These are phyloP conservation scores for Dianthus caryophyllus DNA, from an alignment of 148 eudicot genomes.

Conservation along the genomic window DNA sequence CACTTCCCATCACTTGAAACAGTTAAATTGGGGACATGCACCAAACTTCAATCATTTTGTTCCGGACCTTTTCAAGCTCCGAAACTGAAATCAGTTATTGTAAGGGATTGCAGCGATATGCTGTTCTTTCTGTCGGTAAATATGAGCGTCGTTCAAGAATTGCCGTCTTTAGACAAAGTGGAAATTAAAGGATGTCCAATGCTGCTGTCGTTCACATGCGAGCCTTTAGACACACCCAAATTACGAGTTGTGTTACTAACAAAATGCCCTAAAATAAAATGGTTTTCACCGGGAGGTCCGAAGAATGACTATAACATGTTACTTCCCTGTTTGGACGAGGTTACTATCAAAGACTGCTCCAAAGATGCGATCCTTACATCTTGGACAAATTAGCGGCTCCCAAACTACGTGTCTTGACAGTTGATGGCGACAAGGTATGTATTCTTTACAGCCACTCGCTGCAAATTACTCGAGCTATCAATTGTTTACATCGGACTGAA, in stretches of 20 bases:
- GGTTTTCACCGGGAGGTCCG: not conserved
- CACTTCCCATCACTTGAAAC: slow-evolving; percentile 9
- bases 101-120: too few relatives aligned
- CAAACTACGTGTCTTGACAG: not conserved
- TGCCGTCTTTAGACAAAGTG: too few relatives aligned
- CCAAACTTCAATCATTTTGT: not conserved
- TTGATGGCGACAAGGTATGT: not conserved
- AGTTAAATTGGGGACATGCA: not conserved
- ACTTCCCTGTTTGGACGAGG: not conserved
- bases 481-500: too few relatives aligned
- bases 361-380: not conserved
- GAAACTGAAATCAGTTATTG: not conserved
- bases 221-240: too few relatives aligned
- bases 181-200: too few relatives aligned
- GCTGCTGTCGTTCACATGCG: too few relatives aligned
- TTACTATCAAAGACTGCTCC: not conserved
- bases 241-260: too few relatives aligned
- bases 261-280: not conserved
- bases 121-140: too few relatives aligned
- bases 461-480: too few relatives aligned
- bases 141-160: too few relatives aligned
- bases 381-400: not conserved
- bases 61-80: slow-evolving; percentile 1
- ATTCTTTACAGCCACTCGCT: slow-evolving; percentile 11
- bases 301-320: not conserved